phyloP scores from a whole-genome alignment of 768 basidiomycete species.

The Xerocomellus chrysenteron region DNA sequence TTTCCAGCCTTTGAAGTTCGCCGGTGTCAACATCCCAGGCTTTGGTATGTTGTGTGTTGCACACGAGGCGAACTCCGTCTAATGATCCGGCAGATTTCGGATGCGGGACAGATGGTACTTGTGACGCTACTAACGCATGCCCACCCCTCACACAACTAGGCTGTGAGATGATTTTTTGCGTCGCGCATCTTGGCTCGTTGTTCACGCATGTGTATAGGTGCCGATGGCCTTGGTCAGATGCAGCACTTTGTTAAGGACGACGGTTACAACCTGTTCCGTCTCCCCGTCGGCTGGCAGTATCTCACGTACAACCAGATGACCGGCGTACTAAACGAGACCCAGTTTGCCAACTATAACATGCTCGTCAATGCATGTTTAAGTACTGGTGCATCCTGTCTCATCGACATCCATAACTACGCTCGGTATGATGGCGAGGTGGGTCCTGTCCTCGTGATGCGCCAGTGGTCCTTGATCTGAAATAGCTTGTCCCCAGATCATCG shows the following conservation, averaged over 20 bases:
- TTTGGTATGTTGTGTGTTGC: slow-evolving; percentile 32
- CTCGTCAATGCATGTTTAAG: slow-evolving; percentile 37
- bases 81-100: slow-evolving; percentile 40
- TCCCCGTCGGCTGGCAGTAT: slow-evolving; percentile 63
- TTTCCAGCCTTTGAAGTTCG: slow-evolving; percentile 28
- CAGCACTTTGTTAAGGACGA: slow-evolving; percentile 56
- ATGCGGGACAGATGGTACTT: slow-evolving; percentile 46
- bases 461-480: background rate
- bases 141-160: slow-evolving; percentile 47
- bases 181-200: background rate
- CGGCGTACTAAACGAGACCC: slow-evolving; percentile 41
- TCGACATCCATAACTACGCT: slow-evolving; percentile 64
- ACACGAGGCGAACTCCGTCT: background rate
- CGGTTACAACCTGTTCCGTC: slow-evolving; percentile 56
- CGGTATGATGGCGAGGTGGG: slow-evolving; percentile 48
- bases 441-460: background rate
- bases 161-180: slow-evolving; percentile 26
- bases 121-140: slow-evolving; percentile 37
- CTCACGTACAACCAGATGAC: slow-evolving; percentile 39
- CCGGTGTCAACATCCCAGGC: slow-evolving; percentile 54
- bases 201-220: slow-evolving; percentile 3
- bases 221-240: slow-evolving; percentile 49
- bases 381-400: slow-evolving; percentile 51
- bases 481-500: slow-evolving; percentile 43
- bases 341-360: slow-evolving; percentile 54